phyloP scores from a whole-genome alignment of 164 flowering plant species.

The Liriodendron chinense region DNA sequence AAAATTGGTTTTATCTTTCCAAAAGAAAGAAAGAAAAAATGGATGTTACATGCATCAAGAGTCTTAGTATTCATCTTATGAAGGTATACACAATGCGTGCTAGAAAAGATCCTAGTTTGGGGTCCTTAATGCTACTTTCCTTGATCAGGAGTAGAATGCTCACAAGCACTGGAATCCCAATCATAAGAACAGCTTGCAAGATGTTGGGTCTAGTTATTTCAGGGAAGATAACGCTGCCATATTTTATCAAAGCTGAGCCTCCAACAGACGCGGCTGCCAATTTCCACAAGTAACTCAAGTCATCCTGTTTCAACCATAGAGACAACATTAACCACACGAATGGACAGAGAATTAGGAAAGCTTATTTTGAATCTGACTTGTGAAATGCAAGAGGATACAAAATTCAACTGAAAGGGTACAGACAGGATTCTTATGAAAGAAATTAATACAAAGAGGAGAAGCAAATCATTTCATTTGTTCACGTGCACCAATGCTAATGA shows the following conservation, averaged over 20 bases:
- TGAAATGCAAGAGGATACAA: neutral
- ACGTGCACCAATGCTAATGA: neutral
- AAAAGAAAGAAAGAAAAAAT: neutral
- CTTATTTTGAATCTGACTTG: neutral
- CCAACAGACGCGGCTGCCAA: constrained; percentile 9
- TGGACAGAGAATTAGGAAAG: neutral
- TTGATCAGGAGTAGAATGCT: constrained; percentile 12
- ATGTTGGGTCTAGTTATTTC: constrained; percentile 16
- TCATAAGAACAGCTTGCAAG: constrained; percentile 8
- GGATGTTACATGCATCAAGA: neutral
- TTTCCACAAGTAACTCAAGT: constrained; percentile 13
- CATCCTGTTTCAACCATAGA: constrained; percentile 7
- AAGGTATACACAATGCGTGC: neutral
- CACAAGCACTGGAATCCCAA: constrained; percentile 9
- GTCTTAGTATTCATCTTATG: neutral
- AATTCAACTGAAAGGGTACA: neutral
- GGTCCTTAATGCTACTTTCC: neutral
- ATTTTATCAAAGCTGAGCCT: constrained; percentile 7
- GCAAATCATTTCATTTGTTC: neutral
- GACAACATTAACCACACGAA: neutral
- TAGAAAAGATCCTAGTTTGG: constrained; percentile 2
- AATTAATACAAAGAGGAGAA: no score
- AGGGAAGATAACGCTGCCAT: constrained; percentile 14
- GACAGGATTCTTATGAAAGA: neutral
- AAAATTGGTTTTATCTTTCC: neutral